Conservation (phyloP, 1,284 basidiomycete species). For the Ustilago nuda region DNA sequence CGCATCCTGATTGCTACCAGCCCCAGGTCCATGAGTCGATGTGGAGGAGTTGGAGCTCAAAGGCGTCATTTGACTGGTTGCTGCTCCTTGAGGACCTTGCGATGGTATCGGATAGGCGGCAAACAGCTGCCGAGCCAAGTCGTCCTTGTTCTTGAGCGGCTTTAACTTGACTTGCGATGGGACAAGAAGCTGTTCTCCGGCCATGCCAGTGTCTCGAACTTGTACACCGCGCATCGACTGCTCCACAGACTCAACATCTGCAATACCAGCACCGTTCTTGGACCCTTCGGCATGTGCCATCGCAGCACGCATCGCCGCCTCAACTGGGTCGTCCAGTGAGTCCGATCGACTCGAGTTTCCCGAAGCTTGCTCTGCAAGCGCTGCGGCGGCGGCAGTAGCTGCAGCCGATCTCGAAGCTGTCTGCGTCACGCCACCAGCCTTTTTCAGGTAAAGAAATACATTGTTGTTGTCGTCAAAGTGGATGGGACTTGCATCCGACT, state of each 20-base stretch:
- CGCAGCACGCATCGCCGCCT: slow-evolving; percentile 62
- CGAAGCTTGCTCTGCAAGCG: slow-evolving; percentile 8
- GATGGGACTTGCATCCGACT: slow-evolving; percentile 71
- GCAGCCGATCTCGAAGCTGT: neutral
- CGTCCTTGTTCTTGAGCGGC: slow-evolving; percentile 20
- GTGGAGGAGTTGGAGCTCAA: slow-evolving; percentile 11
- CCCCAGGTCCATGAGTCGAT: slow-evolving; percentile 7
- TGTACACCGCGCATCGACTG: slow-evolving; percentile 40
- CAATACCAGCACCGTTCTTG: slow-evolving; percentile 1
- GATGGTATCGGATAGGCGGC: slow-evolving; percentile 24
- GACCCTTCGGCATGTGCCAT: slow-evolving; percentile 21
- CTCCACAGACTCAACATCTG: slow-evolving; percentile 25
- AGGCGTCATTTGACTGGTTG: slow-evolving; percentile 7
- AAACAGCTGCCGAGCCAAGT: slow-evolving; percentile 26
- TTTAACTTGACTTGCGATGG: slow-evolving; percentile 36
- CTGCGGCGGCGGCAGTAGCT: slow-evolving; percentile 3
- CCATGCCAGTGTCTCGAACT: slow-evolving; percentile 27
- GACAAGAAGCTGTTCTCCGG: slow-evolving; percentile 20
- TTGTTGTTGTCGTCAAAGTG: slow-evolving; percentile 57
- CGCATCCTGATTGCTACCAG: slow-evolving; percentile 36
- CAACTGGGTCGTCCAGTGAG: slow-evolving; percentile 58
- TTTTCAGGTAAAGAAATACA: slow-evolving; percentile 44
- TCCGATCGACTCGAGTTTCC: slow-evolving; percentile 33
- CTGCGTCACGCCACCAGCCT: neutral
- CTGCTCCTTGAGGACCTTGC: slow-evolving; percentile 3